phyloP scores from a whole-genome alignment of 331 rosid genomes.

The Erythrophleum ivorense region DNA sequence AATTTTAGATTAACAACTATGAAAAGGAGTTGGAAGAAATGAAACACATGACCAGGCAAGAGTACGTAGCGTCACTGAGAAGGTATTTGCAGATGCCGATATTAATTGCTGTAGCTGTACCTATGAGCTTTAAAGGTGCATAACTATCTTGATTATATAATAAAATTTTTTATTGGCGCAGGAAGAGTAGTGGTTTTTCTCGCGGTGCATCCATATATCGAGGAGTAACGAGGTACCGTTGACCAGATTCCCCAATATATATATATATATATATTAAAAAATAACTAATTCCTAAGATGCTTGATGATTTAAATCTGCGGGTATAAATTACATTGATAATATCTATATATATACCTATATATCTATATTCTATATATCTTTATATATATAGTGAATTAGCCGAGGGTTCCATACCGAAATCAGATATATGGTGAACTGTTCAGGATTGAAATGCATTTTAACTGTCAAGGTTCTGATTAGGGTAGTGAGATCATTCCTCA shows the following conservation, averaged over 20 bases:
- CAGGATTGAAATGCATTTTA: no score
- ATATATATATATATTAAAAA: no score
- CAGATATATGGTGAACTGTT: no score
- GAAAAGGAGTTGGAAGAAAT: conserved; percentile 90
- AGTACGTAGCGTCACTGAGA: conserved; percentile 92
- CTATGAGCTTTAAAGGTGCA: not conserved
- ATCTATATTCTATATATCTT: no score
- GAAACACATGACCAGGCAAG: conserved; percentile 97
- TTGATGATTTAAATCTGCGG: no score
- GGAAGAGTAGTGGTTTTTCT: conserved; percentile 97
- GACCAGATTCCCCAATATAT: not conserved
- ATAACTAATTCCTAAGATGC: not conserved
- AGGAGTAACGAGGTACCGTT: conserved; percentile 87
- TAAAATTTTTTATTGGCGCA: conserved; percentile 37
- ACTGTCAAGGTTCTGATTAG: no score
- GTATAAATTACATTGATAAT: no score
- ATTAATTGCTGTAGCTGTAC: not conserved
- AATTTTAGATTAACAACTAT: conserved; percentile 73
- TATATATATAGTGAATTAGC: no score
- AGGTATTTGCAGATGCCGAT: conserved; percentile 53
- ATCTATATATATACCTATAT: no score
- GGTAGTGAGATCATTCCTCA: no score
- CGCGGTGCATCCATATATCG: conserved; percentile 98
- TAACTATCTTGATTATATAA: not conserved
- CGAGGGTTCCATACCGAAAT: no score